These are phyloP conservation scores for Aspergillus haitiensis DNA, from an alignment of 495 filamentous ascomycete species.

Conservation along the genomic window DNA sequence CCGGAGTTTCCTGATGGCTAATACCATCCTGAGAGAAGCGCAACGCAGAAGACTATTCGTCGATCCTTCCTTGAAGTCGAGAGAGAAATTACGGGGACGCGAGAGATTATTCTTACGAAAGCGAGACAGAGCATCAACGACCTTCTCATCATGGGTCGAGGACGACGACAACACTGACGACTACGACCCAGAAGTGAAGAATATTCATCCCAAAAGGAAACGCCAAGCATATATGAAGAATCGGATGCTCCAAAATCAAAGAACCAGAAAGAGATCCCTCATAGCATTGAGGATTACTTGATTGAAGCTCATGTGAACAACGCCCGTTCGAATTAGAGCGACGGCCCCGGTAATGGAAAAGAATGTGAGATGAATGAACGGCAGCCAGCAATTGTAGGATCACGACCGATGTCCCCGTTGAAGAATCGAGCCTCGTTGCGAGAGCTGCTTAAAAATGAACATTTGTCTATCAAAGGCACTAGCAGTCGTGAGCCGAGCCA, in stretches of 20 bases:
- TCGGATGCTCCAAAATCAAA: neutral
- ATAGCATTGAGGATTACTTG: neutral
- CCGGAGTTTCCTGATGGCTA: slow-evolving; percentile 1
- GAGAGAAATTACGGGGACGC: neutral
- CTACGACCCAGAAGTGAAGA: slow-evolving; percentile 8
- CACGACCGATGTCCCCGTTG: too few species aligned
- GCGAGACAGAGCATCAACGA: neutral
- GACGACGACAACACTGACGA: slow-evolving; percentile 16
- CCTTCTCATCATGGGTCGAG: slow-evolving; percentile 13
- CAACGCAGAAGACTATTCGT: slow-evolving; percentile 8
- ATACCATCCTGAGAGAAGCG: slow-evolving; percentile 6
- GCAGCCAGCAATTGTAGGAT: too few species aligned
- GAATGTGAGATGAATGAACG: too few species aligned
- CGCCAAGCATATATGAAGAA: neutral
- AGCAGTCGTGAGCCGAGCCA: slow-evolving; percentile 32
- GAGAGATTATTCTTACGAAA: slow-evolving; percentile 17
- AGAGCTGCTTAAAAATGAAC: too few species aligned
- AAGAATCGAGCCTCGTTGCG: too few species aligned
- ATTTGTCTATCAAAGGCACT: neutral
- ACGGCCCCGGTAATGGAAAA: too few species aligned
- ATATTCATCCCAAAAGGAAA: neutral
- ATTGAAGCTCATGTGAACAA: slow-evolving; percentile 30
- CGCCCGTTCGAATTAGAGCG: too few species aligned
- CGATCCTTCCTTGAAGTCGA: neutral
- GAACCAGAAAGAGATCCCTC: neutral